Evolutionary conservation across 805 yeast species (phyloP).

Genomic region (Yarrowia deformans): DNA sequence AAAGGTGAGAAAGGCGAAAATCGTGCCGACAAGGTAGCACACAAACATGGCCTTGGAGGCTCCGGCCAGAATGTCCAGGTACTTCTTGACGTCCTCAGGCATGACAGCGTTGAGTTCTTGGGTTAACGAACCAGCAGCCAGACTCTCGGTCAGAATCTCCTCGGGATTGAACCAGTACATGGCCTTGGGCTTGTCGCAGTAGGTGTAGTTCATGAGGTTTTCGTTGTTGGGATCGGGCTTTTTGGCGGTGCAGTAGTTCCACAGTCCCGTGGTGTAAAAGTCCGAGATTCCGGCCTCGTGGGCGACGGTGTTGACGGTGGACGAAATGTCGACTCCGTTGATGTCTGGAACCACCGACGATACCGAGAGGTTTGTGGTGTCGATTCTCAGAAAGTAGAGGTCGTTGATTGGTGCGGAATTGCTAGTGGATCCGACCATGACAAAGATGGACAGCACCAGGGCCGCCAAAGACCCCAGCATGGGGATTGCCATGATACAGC

Average conservation of each 20-base stretch:
- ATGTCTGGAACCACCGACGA: slow-evolving; percentile 42
- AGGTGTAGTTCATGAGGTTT: slow-evolving; percentile 51
- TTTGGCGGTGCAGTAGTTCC: slow-evolving; percentile 67
- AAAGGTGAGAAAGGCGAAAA: slow-evolving; percentile 50
- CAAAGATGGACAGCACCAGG: slow-evolving; percentile 57
- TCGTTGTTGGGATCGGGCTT: slow-evolving; percentile 43
- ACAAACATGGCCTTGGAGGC: slow-evolving; percentile 67
- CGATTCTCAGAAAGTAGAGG: slow-evolving; percentile 59
- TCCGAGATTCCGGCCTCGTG: slow-evolving; percentile 55
- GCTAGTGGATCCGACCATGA: slow-evolving; percentile 61
- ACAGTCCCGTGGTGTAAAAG: slow-evolving; percentile 63
- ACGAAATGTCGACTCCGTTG: slow-evolving; percentile 39
- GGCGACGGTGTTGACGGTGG: slow-evolving; percentile 42
- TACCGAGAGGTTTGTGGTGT: slow-evolving; percentile 52
- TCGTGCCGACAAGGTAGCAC: slow-evolving; percentile 60
- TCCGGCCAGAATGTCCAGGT: slow-evolving; percentile 56
- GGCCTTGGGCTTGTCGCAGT: slow-evolving; percentile 63
- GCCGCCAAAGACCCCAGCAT: slow-evolving; percentile 52
- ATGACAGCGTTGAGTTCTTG: slow-evolving; percentile 52
- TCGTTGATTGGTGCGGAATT: slow-evolving; percentile 55
- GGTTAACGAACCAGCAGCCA: slow-evolving; percentile 57
- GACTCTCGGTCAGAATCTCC: slow-evolving; percentile 47
- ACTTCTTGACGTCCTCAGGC: slow-evolving; percentile 62
- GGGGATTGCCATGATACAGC: slow-evolving; percentile 50
- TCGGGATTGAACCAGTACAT: slow-evolving; percentile 66